Evolutionary conservation across 257 asterid genomes (phyloP).

Genomic region (Linaria vulgaris): DNA sequence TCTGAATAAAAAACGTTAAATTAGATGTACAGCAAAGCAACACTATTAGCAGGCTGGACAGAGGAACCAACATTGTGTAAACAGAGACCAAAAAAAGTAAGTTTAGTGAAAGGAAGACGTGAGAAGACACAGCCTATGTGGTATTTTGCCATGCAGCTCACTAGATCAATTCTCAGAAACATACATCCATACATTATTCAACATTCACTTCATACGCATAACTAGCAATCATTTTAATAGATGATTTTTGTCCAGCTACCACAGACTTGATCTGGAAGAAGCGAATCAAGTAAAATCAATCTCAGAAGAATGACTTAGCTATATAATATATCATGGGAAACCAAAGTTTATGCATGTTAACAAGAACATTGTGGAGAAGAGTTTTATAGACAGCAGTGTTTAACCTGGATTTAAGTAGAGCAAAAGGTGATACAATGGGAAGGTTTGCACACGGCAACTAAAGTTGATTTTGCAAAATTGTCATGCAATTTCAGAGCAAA

Average conservation of each 20-base stretch:
- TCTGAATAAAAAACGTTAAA: constrained; percentile 41
- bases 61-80: background rate
- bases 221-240: background rate
- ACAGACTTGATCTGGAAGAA: background rate
- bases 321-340: background rate
- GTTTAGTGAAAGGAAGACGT: background rate
- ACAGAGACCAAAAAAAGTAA: background rate
- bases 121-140: background rate
- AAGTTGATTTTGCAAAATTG: background rate
- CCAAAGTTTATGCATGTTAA: background rate
- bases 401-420: background rate
- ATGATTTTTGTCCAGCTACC: background rate
- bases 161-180: constrained; percentile 9
- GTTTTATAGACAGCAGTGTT: background rate
- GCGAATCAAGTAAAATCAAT: background rate
- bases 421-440: background rate
- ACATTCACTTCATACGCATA: constrained; percentile 4
- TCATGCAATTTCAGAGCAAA: background rate
- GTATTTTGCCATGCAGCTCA: constrained; percentile 13
- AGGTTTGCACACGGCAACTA: background rate
- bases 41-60: background rate
- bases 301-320: background rate
- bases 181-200: background rate
- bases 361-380: background rate
- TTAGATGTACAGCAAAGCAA: background rate